These are phyloP conservation scores for Aquilaria agallochum DNA, from an alignment of 441 rosid species.

Conservation along the genomic window DNA sequence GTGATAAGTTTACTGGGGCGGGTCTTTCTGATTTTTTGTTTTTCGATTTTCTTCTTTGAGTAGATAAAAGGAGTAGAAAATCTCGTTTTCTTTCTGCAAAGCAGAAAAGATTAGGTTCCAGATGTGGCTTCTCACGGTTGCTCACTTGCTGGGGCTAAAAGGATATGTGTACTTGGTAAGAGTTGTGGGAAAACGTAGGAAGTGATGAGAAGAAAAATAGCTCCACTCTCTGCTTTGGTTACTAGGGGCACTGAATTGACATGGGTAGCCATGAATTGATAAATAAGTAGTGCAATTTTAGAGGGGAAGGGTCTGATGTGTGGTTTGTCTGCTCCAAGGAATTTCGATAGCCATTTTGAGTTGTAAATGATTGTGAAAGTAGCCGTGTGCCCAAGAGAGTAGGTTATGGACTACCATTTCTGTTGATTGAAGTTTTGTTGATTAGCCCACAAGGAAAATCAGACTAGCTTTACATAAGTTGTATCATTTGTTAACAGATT, in stretches of 20 bases:
- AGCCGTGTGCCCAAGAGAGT: background rate
- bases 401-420: background rate
- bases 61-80: constrained; percentile 11
- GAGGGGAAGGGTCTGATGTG: constrained; percentile 2
- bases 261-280: constrained; percentile 1
- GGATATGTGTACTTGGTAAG: constrained; percentile 9
- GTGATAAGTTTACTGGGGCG: background rate
- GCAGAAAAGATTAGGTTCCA: constrained; percentile 21
- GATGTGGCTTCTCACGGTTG: constrained; percentile 5
- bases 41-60: constrained; percentile 15
- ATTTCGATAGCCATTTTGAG: constrained; percentile 7
- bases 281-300: background rate
- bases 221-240: constrained; percentile 6
- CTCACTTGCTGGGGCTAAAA: constrained; percentile 5
- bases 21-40: background rate
- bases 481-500: constrained; percentile 8
- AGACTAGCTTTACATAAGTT: constrained; percentile 4
- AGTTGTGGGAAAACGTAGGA: background rate
- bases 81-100: constrained; percentile 11
- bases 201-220: constrained; percentile 1
- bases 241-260: constrained; percentile 2
- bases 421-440: constrained; percentile 5
- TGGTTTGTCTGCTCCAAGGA: background rate
- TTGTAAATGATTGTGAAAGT: constrained; percentile 4
- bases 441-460: constrained; percentile 4